Percentiles rank a stretch among this genome's conserved stretches.
phyloP scores from a whole-genome alignment of 345 rosid genomes.

The Raphanus sativus region DNA sequence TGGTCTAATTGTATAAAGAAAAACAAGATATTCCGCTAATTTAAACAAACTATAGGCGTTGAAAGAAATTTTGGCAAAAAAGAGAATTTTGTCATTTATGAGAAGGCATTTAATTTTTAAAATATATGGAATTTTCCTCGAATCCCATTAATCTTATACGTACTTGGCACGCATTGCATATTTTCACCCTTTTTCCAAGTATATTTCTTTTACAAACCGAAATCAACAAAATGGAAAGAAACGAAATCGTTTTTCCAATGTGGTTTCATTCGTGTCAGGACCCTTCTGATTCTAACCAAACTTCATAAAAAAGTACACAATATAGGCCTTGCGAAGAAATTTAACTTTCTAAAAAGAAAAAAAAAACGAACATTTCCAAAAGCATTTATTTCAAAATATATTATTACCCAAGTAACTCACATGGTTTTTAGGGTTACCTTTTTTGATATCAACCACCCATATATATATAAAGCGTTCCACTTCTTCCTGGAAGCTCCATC shows the following conservation, averaged over 20 bases:
- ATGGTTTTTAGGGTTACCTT: neutral
- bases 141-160: neutral
- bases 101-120: neutral
- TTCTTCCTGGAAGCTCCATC: neutral
- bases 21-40: neutral
- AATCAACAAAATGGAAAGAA: neutral
- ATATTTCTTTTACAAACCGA: neutral
- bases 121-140: neutral
- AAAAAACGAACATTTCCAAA: neutral
- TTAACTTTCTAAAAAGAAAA: neutral
- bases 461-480: constrained; percentile 7
- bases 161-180: neutral
- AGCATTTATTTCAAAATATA: neutral
- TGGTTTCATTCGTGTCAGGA: neutral
- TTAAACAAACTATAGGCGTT: constrained; percentile 13
- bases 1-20: neutral
- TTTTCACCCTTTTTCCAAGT: neutral
- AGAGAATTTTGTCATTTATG: constrained; percentile 3
- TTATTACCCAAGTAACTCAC: neutral
- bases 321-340: neutral
- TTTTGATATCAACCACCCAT: constrained; percentile 14
- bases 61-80: neutral
- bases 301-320: neutral
- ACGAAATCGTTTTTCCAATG: neutral
- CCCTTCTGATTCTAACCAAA: neutral